Percentiles rank a stretch among this genome's conserved stretches.
phyloP scores from a whole-genome alignment of 2,329 filamentous ascomycete species.

The Claviceps monticola region DNA sequence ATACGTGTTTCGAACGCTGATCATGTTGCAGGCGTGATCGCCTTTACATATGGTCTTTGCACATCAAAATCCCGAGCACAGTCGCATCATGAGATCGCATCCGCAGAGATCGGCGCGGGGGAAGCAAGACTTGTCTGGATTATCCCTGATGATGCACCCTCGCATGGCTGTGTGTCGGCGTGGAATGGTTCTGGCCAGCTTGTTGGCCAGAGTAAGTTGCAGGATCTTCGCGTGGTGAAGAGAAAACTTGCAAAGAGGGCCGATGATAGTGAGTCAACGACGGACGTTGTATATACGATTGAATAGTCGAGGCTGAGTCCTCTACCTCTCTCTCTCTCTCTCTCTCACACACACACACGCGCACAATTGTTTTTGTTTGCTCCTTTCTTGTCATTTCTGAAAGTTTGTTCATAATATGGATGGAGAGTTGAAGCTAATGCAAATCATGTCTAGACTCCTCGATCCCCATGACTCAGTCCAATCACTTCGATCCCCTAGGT shows the following conservation, averaged over 20 bases:
- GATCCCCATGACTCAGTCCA: conserved; percentile 37
- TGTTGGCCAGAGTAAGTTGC: conserved; percentile 20
- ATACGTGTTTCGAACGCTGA: background rate
- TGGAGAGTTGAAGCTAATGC: conserved; percentile 11
- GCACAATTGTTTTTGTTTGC: too few relatives aligned
- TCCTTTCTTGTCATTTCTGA: too few relatives aligned
- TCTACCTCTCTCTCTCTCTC: too few relatives aligned
- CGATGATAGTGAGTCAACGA: background rate
- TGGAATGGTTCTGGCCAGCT: conserved; percentile 19
- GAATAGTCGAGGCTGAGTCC: too few relatives aligned
- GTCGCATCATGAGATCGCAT: conserved; percentile 12
- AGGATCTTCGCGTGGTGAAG: conserved; percentile 11
- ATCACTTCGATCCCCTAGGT: conserved; percentile 31
- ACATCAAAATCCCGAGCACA: background rate
- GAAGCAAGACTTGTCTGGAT: conserved; percentile 4
- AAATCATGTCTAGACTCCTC: background rate
- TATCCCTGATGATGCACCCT: conserved; percentile 9
- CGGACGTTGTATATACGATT: background rate
- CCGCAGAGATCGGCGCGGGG: conserved; percentile 8
- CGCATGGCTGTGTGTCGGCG: conserved; percentile 26
- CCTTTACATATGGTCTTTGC: background rate
- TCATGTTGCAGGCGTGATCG: background rate
- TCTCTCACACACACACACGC: too few relatives aligned
- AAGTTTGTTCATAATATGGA: too few relatives aligned
- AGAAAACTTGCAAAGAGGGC: conserved; percentile 5